Percentiles rank a stretch among this genome's conserved stretches.
Evolutionary conservation across 345 rosid genomes (phyloP).

Genomic region (Hevea brasiliensis): DNA sequence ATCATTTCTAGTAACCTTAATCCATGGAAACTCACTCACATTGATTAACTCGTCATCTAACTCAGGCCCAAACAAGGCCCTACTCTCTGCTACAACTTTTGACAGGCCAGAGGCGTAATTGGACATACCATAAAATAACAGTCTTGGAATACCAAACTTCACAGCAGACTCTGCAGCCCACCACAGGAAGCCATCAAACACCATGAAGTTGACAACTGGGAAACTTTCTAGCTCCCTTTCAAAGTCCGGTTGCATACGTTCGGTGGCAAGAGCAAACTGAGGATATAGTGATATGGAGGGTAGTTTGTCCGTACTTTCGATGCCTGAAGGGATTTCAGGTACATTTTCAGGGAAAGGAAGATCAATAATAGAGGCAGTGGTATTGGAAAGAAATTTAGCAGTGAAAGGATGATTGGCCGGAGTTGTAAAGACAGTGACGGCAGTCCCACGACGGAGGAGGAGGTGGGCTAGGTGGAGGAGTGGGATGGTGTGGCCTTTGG

Average conservation of each 20-base stretch:
- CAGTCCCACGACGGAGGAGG: slow-evolving; percentile 47
- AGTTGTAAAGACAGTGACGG: slow-evolving; percentile 70
- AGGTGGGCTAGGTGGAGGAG: slow-evolving; percentile 61
- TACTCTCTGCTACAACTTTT: neutral
- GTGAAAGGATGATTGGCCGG: slow-evolving; percentile 57
- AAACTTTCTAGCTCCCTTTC: slow-evolving; percentile 42
- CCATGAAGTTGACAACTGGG: slow-evolving; percentile 51
- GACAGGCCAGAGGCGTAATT: slow-evolving; percentile 25
- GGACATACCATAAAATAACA: slow-evolving; percentile 51
- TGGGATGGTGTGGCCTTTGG: slow-evolving; percentile 84
- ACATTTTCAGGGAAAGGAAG: slow-evolving; percentile 53
- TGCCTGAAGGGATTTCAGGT: slow-evolving; percentile 46
- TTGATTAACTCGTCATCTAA: slow-evolving; percentile 44
- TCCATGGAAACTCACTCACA: slow-evolving; percentile 63
- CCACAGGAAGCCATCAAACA: slow-evolving; percentile 72
- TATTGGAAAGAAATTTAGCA: slow-evolving; percentile 40
- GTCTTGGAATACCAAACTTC: slow-evolving; percentile 55
- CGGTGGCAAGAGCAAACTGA: slow-evolving; percentile 54
- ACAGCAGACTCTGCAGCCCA: slow-evolving; percentile 68
- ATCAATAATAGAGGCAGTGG: slow-evolving; percentile 38
- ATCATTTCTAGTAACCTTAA: slow-evolving; percentile 45
- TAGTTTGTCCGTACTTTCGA: slow-evolving; percentile 73
- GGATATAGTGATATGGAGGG: slow-evolving; percentile 57
- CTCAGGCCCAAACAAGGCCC: slow-evolving; percentile 13
- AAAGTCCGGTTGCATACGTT: slow-evolving; percentile 51